These are phyloP conservation scores for Thalia dealbata DNA, from an alignment of 176 grass and related monocot species.

Conservation along the genomic window DNA sequence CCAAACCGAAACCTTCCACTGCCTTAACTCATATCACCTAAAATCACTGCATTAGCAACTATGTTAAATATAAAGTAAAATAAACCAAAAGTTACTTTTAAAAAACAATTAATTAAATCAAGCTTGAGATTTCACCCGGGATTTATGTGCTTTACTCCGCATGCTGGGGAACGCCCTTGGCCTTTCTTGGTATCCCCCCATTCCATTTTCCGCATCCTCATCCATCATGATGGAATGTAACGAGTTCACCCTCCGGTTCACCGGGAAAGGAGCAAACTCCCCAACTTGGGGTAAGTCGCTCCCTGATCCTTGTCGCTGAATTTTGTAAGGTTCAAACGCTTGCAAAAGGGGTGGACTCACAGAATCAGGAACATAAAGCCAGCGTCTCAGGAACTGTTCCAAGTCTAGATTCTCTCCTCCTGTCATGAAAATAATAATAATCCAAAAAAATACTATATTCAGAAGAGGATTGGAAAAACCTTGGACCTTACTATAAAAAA, in stretches of 20 bases:
- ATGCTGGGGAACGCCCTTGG: constrained; percentile 70
- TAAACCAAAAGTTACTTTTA: constrained; percentile 4
- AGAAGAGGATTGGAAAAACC: background rate
- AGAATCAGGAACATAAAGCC: background rate
- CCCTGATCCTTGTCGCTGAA: constrained; percentile 72
- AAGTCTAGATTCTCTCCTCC: background rate
- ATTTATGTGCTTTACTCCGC: constrained; percentile 68
- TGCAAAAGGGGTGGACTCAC: background rate
- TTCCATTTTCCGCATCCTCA: constrained; percentile 78
- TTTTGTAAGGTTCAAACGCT: constrained; percentile 30
- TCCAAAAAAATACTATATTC: background rate
- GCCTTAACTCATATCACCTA: too few species aligned
- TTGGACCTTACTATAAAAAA: background rate
- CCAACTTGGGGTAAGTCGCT: constrained; percentile 59
- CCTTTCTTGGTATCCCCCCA: constrained; percentile 45
- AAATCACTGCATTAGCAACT: too few species aligned
- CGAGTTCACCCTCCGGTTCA: constrained; percentile 52
- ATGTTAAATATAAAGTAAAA: background rate
- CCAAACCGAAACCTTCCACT: too few species aligned
- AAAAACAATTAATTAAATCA: background rate
- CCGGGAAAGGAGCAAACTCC: constrained; percentile 81
- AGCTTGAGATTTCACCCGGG: constrained; percentile 39
- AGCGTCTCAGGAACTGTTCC: background rate
- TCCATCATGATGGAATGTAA: constrained; percentile 71
- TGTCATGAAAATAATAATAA: background rate